Percentiles rank a stretch among this genome's conserved stretches.
Conservation (phyloP, 2,329 filamentous ascomycete genomes). For the Fusarium sp. region DNA sequence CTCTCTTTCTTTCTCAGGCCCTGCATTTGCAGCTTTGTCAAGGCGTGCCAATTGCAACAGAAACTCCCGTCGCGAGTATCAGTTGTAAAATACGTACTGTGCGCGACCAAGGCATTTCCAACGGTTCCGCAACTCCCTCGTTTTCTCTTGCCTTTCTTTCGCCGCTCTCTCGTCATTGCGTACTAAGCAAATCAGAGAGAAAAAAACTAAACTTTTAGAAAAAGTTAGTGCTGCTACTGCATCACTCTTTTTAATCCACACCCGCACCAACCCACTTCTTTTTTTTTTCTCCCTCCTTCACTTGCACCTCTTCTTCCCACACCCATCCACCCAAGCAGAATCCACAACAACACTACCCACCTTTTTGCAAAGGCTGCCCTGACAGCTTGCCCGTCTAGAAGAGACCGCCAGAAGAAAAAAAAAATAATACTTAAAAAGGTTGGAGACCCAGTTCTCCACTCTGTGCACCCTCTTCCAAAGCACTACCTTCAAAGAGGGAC, state of each 20-base stretch:
- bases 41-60: constrained; percentile 33
- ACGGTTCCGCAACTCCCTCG: constrained; percentile 41
- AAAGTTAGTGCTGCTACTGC: constrained; percentile 34
- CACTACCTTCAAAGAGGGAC: constrained; percentile 57
- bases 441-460: constrained; percentile 61
- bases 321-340: constrained; percentile 37
- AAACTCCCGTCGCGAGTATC: constrained; percentile 36
- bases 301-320: constrained; percentile 41
- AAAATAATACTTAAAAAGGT: constrained; percentile 55
- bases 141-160: constrained; percentile 21
- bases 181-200: constrained; percentile 32
- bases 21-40: constrained; percentile 21
- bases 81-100: constrained; percentile 33
- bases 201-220: constrained; percentile 12
- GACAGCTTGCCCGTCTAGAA: constrained; percentile 42
- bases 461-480: constrained; percentile 58
- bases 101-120: constrained; percentile 39
- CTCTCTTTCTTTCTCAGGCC: constrained; percentile 10
- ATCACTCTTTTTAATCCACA: constrained; percentile 38
- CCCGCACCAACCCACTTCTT: constrained; percentile 43
- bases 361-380: constrained; percentile 48
- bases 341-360: constrained; percentile 46
- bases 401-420: constrained; percentile 43
- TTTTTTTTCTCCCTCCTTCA: constrained; percentile 40
- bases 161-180: constrained; percentile 29